These are phyloP conservation scores for Fibroporia radiculosa DNA, from an alignment of 768 basidiomycete genomes.

Conservation along the genomic window DNA sequence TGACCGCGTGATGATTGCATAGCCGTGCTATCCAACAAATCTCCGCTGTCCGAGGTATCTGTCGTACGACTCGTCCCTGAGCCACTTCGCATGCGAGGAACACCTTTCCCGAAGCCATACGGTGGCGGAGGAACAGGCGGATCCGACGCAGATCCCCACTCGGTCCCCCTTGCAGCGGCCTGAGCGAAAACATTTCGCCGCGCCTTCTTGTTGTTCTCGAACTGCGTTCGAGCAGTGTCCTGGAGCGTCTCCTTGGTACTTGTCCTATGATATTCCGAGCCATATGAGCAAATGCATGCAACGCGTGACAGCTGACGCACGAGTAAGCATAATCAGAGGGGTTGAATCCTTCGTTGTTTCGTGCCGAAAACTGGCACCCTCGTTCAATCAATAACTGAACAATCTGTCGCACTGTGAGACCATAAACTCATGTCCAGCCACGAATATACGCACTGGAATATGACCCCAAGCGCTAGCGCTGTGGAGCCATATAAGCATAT, in stretches of 20 bases:
- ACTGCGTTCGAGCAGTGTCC: conserved; percentile 72
- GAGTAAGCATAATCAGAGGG: conserved; percentile 92
- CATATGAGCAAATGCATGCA: neutral
- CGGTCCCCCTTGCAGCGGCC: conserved; percentile 58
- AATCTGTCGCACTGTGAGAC: conserved; percentile 37
- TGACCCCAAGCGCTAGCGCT: conserved; percentile 89
- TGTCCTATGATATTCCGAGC: conserved; percentile 34
- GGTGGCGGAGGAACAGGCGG: conserved; percentile 33
- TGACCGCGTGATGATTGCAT: conserved; percentile 34
- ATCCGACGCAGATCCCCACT: conserved; percentile 37
- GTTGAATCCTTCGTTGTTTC: conserved; percentile 89
- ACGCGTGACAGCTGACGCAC: conserved; percentile 32
- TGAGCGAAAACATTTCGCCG: conserved; percentile 67
- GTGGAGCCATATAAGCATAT: conserved; percentile 7
- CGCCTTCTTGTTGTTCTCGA: conserved; percentile 72
- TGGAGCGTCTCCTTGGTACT: conserved; percentile 72
- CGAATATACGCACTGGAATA: conserved; percentile 48
- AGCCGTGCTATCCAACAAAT: conserved; percentile 39
- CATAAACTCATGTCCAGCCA: conserved; percentile 11
- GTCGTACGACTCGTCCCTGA: conserved; percentile 78
- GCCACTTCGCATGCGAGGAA: conserved; percentile 65
- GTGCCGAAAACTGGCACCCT: conserved; percentile 75
- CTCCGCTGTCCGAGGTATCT: conserved; percentile 67
- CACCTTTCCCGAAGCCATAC: conserved; percentile 20
- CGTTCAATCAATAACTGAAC: conserved; percentile 84